phyloP scores from a whole-genome alignment of 768 basidiomycete genomes.

The Mycena floridula region DNA sequence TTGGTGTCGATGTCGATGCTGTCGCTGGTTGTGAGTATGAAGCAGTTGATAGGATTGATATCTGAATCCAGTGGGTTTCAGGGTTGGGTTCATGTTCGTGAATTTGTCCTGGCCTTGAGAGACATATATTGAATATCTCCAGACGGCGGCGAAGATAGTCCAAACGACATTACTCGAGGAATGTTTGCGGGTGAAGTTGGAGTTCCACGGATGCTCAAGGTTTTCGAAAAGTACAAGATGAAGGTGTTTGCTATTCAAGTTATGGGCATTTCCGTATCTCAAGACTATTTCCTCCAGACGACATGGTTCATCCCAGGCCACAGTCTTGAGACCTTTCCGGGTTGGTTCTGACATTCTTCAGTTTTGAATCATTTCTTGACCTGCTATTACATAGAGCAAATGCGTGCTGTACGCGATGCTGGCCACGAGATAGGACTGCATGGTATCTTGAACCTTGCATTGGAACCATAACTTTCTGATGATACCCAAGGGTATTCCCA shows the following conservation, averaged over 20 bases:
- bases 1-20: conserved; percentile 73
- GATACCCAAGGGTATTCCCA: conserved; percentile 2
- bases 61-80: neutral
- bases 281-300: conserved; percentile 40
- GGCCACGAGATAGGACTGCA: conserved; percentile 72
- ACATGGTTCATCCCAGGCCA: conserved; percentile 75
- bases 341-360: too few species aligned
- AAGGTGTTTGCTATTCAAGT: conserved; percentile 15
- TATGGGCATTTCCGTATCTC: neutral
- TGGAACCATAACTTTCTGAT: neutral
- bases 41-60: neutral
- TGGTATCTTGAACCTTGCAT: conserved; percentile 21
- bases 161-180: conserved; percentile 30
- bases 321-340: neutral
- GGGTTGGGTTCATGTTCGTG: neutral
- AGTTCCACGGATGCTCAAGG: conserved; percentile 56
- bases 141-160: neutral
- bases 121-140: conserved; percentile 1
- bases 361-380: conserved; percentile 73
- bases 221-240: conserved; percentile 65
- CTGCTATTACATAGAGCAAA: too few species aligned
- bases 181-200: conserved; percentile 78
- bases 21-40: conserved; percentile 62
- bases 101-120: conserved; percentile 63
- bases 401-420: conserved; percentile 63